These are phyloP conservation scores for Carex pumila DNA, from an alignment of 176 grass and related monocot species.

Conservation along the genomic window DNA sequence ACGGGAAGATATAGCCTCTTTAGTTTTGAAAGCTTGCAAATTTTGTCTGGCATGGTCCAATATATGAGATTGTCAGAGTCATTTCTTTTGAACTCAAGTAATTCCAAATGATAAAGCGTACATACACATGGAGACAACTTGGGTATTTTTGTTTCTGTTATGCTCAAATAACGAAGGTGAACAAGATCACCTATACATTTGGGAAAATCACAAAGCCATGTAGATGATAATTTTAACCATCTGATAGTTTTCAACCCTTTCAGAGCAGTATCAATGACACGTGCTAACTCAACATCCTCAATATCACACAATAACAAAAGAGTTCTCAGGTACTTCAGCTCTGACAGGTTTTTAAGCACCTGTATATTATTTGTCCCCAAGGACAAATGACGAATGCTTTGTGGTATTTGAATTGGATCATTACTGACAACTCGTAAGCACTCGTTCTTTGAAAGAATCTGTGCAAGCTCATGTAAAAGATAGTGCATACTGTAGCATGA, in stretches of 20 bases:
- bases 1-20: neutral
- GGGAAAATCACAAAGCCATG: neutral
- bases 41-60: neutral
- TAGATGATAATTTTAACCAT: neutral
- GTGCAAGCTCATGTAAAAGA: constrained; percentile 24
- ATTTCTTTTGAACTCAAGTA: neutral
- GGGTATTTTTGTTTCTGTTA: neutral
- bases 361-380: neutral
- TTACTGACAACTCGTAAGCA: constrained; percentile 5
- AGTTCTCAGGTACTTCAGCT: constrained; percentile 14
- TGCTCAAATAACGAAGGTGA: constrained; percentile 16
- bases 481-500: constrained; percentile 6
- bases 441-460: constrained; percentile 8
- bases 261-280: neutral
- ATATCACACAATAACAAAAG: constrained; percentile 14
- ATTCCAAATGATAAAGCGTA: constrained; percentile 28
- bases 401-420: neutral
- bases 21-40: constrained; percentile 28
- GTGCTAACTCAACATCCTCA: neutral
- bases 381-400: constrained; percentile 19
- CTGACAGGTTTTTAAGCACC: neutral
- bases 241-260: constrained; percentile 4
- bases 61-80: too few species aligned
- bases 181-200: constrained; percentile 7
- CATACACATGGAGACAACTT: neutral